Percentiles rank a stretch among this genome's conserved stretches.
Conservation (phyloP, 1,284 basidiomycete genomes). For the Cryptococcus sp. region DNA sequence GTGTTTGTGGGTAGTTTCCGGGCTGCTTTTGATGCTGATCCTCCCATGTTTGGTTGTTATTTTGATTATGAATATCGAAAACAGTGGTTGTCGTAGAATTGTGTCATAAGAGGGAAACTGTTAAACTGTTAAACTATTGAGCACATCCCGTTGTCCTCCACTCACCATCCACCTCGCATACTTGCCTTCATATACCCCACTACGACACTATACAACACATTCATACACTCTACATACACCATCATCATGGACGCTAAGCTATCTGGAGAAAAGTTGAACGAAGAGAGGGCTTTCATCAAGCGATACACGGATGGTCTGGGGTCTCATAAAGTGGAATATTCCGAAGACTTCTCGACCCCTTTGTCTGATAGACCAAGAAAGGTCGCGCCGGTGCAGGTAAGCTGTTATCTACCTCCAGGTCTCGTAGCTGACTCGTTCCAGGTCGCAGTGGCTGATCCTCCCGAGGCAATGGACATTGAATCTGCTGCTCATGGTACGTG, state of each 20-base stretch:
- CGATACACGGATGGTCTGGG: constrained; percentile 65
- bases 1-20: constrained; percentile 13
- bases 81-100: too few species aligned
- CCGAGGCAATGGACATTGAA: constrained; percentile 34
- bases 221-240: too few species aligned
- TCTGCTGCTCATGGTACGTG: constrained; percentile 23
- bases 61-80: too few species aligned
- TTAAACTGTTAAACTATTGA: too few species aligned
- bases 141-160: too few species aligned
- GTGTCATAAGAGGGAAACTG: too few species aligned
- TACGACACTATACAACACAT: too few species aligned
- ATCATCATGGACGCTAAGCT: constrained; percentile 29
- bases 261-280: constrained; percentile 53
- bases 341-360: constrained; percentile 71
- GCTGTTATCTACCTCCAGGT: constrained; percentile 21
- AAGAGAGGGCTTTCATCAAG: constrained; percentile 67
- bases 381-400: constrained; percentile 66
- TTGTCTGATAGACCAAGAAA: constrained; percentile 65
- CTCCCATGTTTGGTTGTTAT: constrained; percentile 9
- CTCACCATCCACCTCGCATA: too few species aligned
- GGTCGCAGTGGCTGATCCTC: constrained; percentile 27
- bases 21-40: constrained; percentile 14
- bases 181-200: too few species aligned
- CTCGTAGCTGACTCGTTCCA: too few species aligned
- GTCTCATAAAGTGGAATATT: constrained; percentile 64